These are phyloP conservation scores for Kazachstania psychrophila DNA, from an alignment of 805 yeast genomes.

Conservation along the genomic window DNA sequence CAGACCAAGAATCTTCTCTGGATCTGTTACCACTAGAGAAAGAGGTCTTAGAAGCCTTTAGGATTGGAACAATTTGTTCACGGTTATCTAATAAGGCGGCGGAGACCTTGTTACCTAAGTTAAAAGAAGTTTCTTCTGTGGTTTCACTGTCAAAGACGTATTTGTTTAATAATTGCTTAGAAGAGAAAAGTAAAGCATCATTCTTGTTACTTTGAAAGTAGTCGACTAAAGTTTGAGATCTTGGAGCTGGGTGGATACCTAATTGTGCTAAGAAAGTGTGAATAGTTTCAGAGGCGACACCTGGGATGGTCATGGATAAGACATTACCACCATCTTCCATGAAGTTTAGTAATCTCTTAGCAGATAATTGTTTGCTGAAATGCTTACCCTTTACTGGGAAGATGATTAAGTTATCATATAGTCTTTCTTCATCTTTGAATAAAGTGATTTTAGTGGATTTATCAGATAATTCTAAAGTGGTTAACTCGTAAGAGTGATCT, in stretches of 20 bases:
- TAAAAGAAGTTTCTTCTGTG: conserved; percentile 10
- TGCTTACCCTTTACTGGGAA: conserved; percentile 49
- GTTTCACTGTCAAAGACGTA: conserved; percentile 2
- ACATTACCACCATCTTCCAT: conserved; percentile 65
- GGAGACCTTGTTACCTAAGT: conserved; percentile 39
- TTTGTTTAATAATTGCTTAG: conserved; percentile 10
- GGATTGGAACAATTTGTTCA: conserved; percentile 59
- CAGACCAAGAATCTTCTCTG: conserved; percentile 64
- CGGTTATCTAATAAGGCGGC: conserved; percentile 65
- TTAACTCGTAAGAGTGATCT: conserved; percentile 31
- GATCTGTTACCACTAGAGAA: conserved; percentile 45
- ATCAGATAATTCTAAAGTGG: conserved; percentile 5
- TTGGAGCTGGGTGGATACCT: conserved; percentile 80
- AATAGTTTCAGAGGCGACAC: conserved; percentile 50
- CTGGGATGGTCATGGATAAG: conserved; percentile 48
- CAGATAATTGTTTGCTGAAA: conserved; percentile 34
- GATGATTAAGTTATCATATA: conserved; percentile 48
- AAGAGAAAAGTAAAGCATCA: conserved; percentile 6
- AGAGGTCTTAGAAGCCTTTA: conserved; percentile 58
- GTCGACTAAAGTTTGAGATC: conserved; percentile 53
- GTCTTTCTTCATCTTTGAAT: conserved; percentile 35
- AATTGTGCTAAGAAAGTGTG: conserved; percentile 64
- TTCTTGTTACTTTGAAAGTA: conserved; percentile 38
- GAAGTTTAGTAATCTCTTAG: conserved; percentile 48
- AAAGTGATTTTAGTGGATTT: conserved; percentile 16